Base-by-base conservation (phyloP, 1,284 basidiomycete species). In the Veloporphyrellus conicus region DNA sequence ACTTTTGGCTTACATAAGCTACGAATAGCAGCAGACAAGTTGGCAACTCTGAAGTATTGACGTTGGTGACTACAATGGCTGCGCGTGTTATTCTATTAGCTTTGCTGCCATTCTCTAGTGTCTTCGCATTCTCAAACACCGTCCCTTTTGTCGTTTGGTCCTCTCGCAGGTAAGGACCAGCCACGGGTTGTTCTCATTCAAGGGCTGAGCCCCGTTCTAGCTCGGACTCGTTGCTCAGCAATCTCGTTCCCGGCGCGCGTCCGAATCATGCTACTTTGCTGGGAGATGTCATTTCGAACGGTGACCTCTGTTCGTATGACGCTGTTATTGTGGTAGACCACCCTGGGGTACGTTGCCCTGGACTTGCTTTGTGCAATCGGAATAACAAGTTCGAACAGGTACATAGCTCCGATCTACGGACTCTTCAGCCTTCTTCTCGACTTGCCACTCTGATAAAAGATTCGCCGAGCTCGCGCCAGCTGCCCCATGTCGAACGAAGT, bases 81-180 rank as follows among this genome's bases (percentile, higher is more conserved):
- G 49, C 49, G 35, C 54, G 58, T 19, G 46, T 54, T 28, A 61
- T 46, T 38, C 37, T 68, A 2, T 41, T 68, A 39, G 63, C 74
- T 27, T 61, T 81, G 32, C 60, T 76, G 32, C 74, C 76, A 1
- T 54, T 73, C 16, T 73, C 70, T 3, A 16, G 52, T 7, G 58
- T 68, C 6, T 60, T 73, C 29, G 82, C 80, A 1, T 85, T 79
- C 64, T 76, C 73, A 6, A 72, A 80, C 46, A 82, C 82, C 0
- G 63, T 71, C 2, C 84, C 85, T 3, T 60, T 87, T 12, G 63
- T 88, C 7, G 76, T 77, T n/a, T 88, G 86, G 86, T 79, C 84
- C 1, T 83, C 83, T 20, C 69, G 74, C 45, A 74, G 70, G 84
- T 84, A 62, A n/a, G n/a, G 20, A 53, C 56, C 16, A 34, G n/a